Conservation (phyloP, 305 asterid genomes). For the Plantago coronopus region DNA sequence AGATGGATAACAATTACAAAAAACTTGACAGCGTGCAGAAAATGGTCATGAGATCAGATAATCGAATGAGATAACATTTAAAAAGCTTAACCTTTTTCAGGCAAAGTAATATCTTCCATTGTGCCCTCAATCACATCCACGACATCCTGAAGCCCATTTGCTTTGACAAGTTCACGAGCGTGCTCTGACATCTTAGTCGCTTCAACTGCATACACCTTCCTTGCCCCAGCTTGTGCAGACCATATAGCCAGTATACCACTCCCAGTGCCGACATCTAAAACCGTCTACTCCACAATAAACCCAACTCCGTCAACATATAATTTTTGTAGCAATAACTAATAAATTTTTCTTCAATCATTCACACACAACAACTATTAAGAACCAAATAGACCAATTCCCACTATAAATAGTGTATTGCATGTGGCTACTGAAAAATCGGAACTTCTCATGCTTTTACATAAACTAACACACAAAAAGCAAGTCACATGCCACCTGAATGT, state of each 20-base stretch:
- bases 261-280: constrained; percentile 97
- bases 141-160: constrained; percentile 62
- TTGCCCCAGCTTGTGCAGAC: constrained; percentile 99
- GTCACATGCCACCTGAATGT: no score
- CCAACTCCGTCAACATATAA: constrained; percentile 33
- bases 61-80: neutral
- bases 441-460: no score
- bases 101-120: constrained; percentile 80
- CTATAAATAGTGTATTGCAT: no score
- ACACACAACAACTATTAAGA: no score
- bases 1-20: neutral
- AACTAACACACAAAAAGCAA: no score
- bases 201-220: constrained; percentile 97
- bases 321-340: constrained; percentile 10
- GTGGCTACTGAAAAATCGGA: no score
- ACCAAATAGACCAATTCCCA: no score
- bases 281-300: constrained; percentile 52
- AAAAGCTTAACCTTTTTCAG: constrained; percentile 68
- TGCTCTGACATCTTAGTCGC: constrained; percentile 96
- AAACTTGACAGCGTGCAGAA: no score
- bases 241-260: constrained; percentile 96
- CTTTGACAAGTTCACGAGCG: constrained; percentile 69
- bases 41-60: neutral
- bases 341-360: no score
- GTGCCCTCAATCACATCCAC: constrained; percentile 91